A percentile compares a stretch with the other conserved stretches of the same genome.
These are phyloP conservation scores for Neurospora tetrasperma DNA, from an alignment of 495 filamentous ascomycete species.

Conservation along the genomic window DNA sequence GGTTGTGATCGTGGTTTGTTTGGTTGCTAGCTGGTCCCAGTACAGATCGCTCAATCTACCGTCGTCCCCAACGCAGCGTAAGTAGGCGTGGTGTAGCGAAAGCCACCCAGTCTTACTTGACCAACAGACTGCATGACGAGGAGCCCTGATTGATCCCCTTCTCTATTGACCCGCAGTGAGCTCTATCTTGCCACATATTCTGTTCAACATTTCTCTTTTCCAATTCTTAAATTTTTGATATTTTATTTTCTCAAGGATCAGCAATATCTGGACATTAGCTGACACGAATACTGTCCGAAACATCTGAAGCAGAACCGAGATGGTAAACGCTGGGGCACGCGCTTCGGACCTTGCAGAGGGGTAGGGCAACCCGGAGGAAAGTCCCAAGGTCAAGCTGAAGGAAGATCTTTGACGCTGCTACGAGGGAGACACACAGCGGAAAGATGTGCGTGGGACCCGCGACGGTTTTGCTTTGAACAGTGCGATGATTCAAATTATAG, in stretches of 20 bases:
- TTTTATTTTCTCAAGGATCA: background rate
- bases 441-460: constrained; percentile 8
- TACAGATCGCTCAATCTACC: background rate
- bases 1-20: background rate
- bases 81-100: constrained; percentile 34
- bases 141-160: constrained; percentile 29
- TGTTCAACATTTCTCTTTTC: background rate
- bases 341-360: constrained; percentile 28
- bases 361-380: constrained; percentile 23
- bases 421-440: constrained; percentile 30
- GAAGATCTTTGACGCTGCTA: constrained; percentile 26
- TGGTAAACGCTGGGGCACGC: constrained; percentile 33
- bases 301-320: constrained; percentile 37
- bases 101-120: constrained; percentile 29
- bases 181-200: background rate
- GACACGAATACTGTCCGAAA: background rate
- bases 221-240: too few species aligned
- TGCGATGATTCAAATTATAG: background rate
- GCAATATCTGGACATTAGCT: background rate
- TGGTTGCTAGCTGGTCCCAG: background rate
- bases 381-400: constrained; percentile 25
- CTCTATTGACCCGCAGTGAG: constrained; percentile 17
- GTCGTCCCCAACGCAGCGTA: constrained; percentile 22
- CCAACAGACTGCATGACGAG: constrained; percentile 27
- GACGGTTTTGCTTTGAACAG: background rate